These are phyloP conservation scores for Podila epicladia DNA, from an alignment of 192 early-diverging fungal genomes.

Conservation along the genomic window DNA sequence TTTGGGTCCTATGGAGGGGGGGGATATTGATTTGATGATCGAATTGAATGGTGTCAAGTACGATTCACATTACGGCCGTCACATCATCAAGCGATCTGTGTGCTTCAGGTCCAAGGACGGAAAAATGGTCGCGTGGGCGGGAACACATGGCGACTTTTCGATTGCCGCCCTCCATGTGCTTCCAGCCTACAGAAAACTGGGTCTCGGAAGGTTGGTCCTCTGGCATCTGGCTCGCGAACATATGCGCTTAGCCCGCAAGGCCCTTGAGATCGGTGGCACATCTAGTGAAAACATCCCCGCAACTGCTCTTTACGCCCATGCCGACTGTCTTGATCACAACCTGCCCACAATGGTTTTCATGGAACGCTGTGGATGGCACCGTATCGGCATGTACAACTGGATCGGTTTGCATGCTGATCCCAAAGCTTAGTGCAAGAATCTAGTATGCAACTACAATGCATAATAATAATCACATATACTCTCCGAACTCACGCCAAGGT, in stretches of 20 bases:
- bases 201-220: slow-evolving; percentile 29
- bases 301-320: slow-evolving; percentile 23
- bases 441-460: too few relatives aligned
- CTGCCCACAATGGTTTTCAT: slow-evolving; percentile 30
- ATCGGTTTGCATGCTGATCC: slow-evolving; percentile 1
- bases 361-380: slow-evolving; percentile 38
- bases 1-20: slow-evolving; percentile 22
- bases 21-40: slow-evolving; percentile 22
- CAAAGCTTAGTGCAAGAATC: neutral
- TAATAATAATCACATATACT: too few relatives aligned
- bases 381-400: slow-evolving; percentile 24
- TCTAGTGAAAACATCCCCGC: neutral
- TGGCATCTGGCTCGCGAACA: slow-evolving; percentile 14
- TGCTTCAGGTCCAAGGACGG: slow-evolving; percentile 26
- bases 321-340: slow-evolving; percentile 29
- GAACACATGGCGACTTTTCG: slow-evolving; percentile 39
- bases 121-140: slow-evolving; percentile 43
- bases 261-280: slow-evolving; percentile 1
- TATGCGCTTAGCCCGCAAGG: slow-evolving; percentile 11
- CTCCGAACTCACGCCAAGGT: too few relatives aligned
- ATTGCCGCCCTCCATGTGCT: slow-evolving; percentile 39
- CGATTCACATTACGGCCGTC: slow-evolving; percentile 6
- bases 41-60: slow-evolving; percentile 20
- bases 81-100: slow-evolving; percentile 13
- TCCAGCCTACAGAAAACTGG: slow-evolving; percentile 28